Percentiles rank a stretch among this genome's conserved stretches.
phyloP scores from a whole-genome alignment of 495 filamentous ascomycete genomes.

The Penicillium ochrochloron region DNA sequence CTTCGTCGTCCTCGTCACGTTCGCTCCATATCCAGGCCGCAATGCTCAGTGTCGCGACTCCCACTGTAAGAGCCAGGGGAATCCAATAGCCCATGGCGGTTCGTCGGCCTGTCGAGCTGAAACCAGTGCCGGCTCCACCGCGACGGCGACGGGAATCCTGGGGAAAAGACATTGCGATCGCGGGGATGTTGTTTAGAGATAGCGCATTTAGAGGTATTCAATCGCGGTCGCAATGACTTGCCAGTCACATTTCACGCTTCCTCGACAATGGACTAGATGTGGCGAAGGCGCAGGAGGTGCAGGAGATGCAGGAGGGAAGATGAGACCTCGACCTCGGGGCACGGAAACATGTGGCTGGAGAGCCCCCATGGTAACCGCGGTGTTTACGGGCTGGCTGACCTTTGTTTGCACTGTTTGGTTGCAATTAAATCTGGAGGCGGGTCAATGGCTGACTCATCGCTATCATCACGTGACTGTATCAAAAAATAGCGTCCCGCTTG shows the following conservation, averaged over 20 bases:
- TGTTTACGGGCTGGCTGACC: constrained; percentile 15
- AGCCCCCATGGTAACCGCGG: constrained; percentile 26
- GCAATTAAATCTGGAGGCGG: constrained; percentile 24
- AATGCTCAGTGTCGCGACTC: constrained; percentile 79
- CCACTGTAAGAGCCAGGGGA: constrained; percentile 80
- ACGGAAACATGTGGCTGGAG: constrained; percentile 55
- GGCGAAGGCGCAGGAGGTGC: constrained; percentile 29
- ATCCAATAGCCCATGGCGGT: constrained; percentile 82
- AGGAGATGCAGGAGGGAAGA: constrained; percentile 28
- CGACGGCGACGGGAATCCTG: constrained; percentile 64
- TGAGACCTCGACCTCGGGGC: constrained; percentile 39
- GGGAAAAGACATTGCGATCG: constrained; percentile 72
- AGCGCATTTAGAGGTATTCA: constrained; percentile 36
- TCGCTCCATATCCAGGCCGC: constrained; percentile 95
- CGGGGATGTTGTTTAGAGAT: constrained; percentile 31
- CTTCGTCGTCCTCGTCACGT: constrained; percentile 72
- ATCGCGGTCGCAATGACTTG: constrained; percentile 35
- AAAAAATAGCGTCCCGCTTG: constrained; percentile 15
- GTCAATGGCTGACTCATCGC: constrained; percentile 20
- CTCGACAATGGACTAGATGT: constrained; percentile 25
- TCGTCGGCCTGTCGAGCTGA: constrained; percentile 62
- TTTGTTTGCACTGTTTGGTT: constrained; percentile 19
- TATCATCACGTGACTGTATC: constrained; percentile 31
- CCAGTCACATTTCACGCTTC: constrained; percentile 45
- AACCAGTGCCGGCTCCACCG: constrained; percentile 58